Evolutionary conservation across 2,329 filamentous ascomycete species (phyloP).

Genomic region (Pseudogymnoascus sp.): DNA sequence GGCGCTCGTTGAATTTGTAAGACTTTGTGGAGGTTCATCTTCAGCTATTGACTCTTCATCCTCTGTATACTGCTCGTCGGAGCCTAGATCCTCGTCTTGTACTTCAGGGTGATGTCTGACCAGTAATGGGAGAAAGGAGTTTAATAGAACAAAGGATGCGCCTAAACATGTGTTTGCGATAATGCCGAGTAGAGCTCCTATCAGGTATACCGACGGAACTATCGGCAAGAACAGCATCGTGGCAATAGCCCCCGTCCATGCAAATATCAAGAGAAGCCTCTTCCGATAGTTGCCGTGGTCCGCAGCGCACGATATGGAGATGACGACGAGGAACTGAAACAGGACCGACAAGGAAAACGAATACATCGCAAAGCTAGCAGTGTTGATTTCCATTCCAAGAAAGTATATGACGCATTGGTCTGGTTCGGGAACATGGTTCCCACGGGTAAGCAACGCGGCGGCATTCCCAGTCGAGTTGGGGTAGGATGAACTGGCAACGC

Average conservation of each 20-base stretch:
- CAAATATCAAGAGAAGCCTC: constrained; percentile 77
- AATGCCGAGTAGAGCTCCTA: constrained; percentile 79
- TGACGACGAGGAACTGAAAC: constrained; percentile 80
- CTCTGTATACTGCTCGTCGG: constrained; percentile 8
- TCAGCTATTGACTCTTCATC: constrained; percentile 12
- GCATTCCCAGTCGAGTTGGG: constrained; percentile 20
- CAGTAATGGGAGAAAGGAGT: constrained; percentile 87
- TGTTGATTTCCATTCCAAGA: constrained; percentile 82
- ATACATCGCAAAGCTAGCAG: constrained; percentile 96
- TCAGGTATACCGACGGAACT: constrained; percentile 64
- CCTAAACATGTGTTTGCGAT: constrained; percentile 91
- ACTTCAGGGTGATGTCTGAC: constrained; percentile 67
- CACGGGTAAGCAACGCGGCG: constrained; percentile 15
- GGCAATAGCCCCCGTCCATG: constrained; percentile 67
- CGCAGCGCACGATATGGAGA: constrained; percentile 92
- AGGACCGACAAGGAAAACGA: constrained; percentile 91
- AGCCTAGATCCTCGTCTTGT: constrained; percentile 23
- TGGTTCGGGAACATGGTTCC: constrained; percentile 9
- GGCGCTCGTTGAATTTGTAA: constrained; percentile 40
- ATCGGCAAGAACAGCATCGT: constrained; percentile 88
- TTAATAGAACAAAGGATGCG: constrained; percentile 88
- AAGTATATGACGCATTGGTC: constrained; percentile 75
- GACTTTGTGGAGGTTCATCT: constrained; percentile 12
- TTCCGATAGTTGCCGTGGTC: constrained; percentile 93
- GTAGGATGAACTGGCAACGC: constrained; percentile 51